Evolutionary conservation across 2,329 filamentous ascomycete species (phyloP), one percentile per base, ranked within the genome.

Genomic region (Fonsecaea multimorphosa): DNA sequence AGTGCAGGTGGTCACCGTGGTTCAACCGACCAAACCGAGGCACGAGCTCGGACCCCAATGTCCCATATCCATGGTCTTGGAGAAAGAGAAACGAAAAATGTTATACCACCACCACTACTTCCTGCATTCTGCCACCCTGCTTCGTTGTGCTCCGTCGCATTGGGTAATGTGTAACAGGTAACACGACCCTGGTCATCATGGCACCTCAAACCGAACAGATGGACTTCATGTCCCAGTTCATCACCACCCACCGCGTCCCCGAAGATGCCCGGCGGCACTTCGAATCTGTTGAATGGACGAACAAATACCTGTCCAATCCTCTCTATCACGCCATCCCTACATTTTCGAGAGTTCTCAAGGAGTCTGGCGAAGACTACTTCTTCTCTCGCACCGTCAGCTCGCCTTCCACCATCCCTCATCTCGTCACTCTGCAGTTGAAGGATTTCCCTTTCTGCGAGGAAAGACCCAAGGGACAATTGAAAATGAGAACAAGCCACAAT

Each of bases 301-400:
- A 65, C 58, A 63, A 61, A 32, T 59, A 70, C 58, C 63, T 72
- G 12, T 38, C 55, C 51, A 74, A 74, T 19, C 66, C 74, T 22
- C 73, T 76, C 65, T 81, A 81, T 71, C 73, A 71, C 53, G 69
- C 76, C 32, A 76, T 80, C 60, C 71, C 73, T 51, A 80, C 78
- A 53, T 77, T 76, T 66, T 78, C 79, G 1, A 77, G 80, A 11
- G 72, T 72, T 11, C 69, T 73, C 68, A 81, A 82, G 66, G 66
- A 72, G 36, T 75, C 75, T 9, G 78, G 79, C 53, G 80, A 82
- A 74, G 79, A 82, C 63, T 76, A 76, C 59, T 81, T 76, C 73
- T 78, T 81, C 63, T 73, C 76, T 8, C 69, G 72, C 32, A 81
- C 79, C 0, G 70, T 81, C 36, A 76, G 71, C 38, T 79, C 79